phyloP scores from a whole-genome alignment of 2,329 filamentous ascomycete genomes.

The Phoma herbarum region DNA sequence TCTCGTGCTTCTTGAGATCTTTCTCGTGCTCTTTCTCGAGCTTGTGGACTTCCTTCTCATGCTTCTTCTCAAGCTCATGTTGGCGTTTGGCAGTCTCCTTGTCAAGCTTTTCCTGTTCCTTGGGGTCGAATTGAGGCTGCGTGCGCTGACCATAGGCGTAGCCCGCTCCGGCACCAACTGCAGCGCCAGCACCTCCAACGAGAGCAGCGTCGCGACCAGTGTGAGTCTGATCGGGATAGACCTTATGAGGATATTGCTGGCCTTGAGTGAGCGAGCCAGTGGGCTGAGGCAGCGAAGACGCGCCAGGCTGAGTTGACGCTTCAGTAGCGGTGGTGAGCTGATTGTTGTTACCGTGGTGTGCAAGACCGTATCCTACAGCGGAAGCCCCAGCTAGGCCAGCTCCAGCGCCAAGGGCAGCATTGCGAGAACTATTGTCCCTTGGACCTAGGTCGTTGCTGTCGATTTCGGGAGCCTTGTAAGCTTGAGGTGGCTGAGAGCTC shows the following conservation, averaged over 20 bases:
- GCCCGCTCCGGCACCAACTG: constrained; percentile 34
- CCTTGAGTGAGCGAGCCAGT: constrained; percentile 7
- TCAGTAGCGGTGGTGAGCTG: constrained; percentile 2
- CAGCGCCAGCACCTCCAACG: constrained; percentile 24
- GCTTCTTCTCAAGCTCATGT: constrained; percentile 29
- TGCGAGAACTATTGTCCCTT: constrained; percentile 28
- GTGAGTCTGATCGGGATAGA: constrained; percentile 6
- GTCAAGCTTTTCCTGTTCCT: constrained; percentile 29
- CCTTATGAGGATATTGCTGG: constrained; percentile 15
- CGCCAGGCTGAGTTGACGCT: constrained; percentile 12
- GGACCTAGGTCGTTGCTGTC: constrained; percentile 12
- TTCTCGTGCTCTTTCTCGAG: constrained; percentile 30
- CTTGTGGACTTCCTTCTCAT: constrained; percentile 33
- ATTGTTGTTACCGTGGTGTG: constrained; percentile 9
- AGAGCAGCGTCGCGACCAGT: constrained; percentile 17
- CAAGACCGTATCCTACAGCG: constrained; percentile 14
- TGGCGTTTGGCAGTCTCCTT: constrained; percentile 27
- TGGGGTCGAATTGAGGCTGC: constrained; percentile 19
- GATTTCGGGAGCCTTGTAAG: constrained; percentile 12
- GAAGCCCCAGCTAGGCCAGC: constrained; percentile 23
- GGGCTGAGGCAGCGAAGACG: constrained; percentile 12
- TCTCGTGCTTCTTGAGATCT: constrained; percentile 27
- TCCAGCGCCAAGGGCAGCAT: constrained; percentile 34
- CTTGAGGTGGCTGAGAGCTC: constrained; percentile 11
- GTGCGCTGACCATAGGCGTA: constrained; percentile 41